These are phyloP conservation scores for Verticillium zaregamsianum DNA, from an alignment of 2,329 filamentous ascomycete species.

Conservation along the genomic window DNA sequence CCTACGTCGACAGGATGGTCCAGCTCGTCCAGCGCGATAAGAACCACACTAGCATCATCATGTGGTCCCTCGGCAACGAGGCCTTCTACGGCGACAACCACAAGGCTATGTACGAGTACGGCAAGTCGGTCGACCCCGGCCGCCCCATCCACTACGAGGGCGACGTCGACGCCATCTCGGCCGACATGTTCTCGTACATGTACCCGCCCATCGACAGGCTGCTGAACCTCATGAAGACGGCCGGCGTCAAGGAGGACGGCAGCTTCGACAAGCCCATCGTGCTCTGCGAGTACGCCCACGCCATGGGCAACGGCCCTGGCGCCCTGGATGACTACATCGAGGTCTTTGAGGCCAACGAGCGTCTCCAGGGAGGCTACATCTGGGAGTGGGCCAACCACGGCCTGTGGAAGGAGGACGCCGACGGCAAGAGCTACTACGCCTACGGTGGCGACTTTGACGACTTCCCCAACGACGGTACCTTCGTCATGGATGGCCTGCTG, in stretches of 20 bases:
- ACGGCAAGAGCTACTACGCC: constrained; percentile 45
- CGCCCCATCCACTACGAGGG: constrained; percentile 65
- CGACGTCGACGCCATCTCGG: constrained; percentile 52
- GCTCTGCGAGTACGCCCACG: constrained; percentile 54
- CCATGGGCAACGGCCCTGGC: constrained; percentile 74
- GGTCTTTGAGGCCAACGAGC: constrained; percentile 55
- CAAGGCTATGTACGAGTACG: constrained; percentile 61
- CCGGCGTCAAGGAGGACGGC: constrained; percentile 36
- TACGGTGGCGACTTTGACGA: constrained; percentile 63
- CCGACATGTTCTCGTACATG: constrained; percentile 67
- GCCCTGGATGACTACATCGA: constrained; percentile 65
- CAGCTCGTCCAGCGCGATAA: constrained; percentile 66
- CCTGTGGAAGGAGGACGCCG: constrained; percentile 39
- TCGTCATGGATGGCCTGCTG: constrained; percentile 59
- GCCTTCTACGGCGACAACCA: constrained; percentile 68
- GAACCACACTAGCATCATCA: constrained; percentile 65
- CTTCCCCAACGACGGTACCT: constrained; percentile 54
- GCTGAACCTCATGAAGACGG: constrained; percentile 36
- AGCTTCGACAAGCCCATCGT: constrained; percentile 52
- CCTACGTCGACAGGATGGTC: constrained; percentile 63
- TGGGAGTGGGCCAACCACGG: constrained; percentile 66
- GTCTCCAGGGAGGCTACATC: constrained; percentile 63
- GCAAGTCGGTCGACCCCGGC: constrained; percentile 51
- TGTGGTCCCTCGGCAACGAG: constrained; percentile 73
- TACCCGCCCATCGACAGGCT: constrained; percentile 54